Conservation (phyloP, 495 filamentous ascomycete species). For the Talaromyces ruber region DNA sequence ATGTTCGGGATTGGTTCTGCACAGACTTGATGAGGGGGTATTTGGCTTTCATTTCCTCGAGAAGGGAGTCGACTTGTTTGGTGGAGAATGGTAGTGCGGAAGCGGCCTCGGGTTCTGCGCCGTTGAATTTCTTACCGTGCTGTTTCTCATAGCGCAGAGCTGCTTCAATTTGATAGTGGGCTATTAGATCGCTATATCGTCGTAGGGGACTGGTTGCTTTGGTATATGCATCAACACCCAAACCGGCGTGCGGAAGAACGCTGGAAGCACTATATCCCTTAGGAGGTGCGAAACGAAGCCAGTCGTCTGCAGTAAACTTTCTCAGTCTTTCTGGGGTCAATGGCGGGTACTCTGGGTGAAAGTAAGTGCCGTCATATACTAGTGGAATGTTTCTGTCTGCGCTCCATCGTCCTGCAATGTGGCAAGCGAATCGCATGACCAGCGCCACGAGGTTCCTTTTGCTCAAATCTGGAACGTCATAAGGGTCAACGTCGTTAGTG, state of each 20-base stretch:
- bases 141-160: slow-evolving; percentile 62
- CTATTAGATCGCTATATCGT: slow-evolving; percentile 72
- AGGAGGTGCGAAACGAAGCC: slow-evolving; percentile 34
- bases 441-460: slow-evolving; percentile 42
- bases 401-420: slow-evolving; percentile 67
- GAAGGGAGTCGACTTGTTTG: slow-evolving; percentile 40
- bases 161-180: slow-evolving; percentile 87
- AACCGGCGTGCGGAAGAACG: slow-evolving; percentile 44
- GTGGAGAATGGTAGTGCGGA: slow-evolving; percentile 56
- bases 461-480: slow-evolving; percentile 30
- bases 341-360: slow-evolving; percentile 43
- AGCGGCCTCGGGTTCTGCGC: slow-evolving; percentile 17
- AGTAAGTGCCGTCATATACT: slow-evolving; percentile 63
- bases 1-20: slow-evolving; percentile 28
- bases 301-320: slow-evolving; percentile 22
- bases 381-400: slow-evolving; percentile 65
- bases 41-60: slow-evolving; percentile 14
- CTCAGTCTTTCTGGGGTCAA: slow-evolving; percentile 28
- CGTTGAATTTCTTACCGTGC: slow-evolving; percentile 43
- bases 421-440: slow-evolving; percentile 72
- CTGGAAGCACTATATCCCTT: slow-evolving; percentile 35
- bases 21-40: slow-evolving; percentile 20
- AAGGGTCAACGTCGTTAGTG: slow-evolving; percentile 20
- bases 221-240: slow-evolving; percentile 64
- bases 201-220: slow-evolving; percentile 84